Conservation (phyloP, 805 yeast genomes). For the Zygotorulaspora danielsina region DNA sequence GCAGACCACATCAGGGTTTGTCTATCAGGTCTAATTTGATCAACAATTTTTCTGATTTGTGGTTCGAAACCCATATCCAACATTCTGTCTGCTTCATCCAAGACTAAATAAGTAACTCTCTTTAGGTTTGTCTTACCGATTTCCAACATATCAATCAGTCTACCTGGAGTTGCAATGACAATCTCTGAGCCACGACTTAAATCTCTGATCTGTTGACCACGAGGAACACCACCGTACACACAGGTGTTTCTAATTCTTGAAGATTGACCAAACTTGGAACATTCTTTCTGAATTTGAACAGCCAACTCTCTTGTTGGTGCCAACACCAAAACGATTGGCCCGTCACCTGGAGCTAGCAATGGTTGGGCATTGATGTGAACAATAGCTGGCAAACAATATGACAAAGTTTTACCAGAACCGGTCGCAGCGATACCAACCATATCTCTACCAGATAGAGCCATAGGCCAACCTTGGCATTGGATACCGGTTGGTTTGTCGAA, state of each 20-base stretch:
- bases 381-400: slow-evolving; percentile 94
- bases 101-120: slow-evolving; percentile 93
- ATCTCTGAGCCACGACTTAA: slow-evolving; percentile 93
- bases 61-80: slow-evolving; percentile 99
- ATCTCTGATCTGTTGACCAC: slow-evolving; percentile 96
- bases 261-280: slow-evolving; percentile 87
- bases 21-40: slow-evolving; percentile 98
- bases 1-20: slow-evolving; percentile 99
- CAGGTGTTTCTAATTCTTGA: slow-evolving; percentile 95
- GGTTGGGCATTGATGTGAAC: slow-evolving; percentile 99
- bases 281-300: slow-evolving; percentile 93
- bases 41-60: slow-evolving; percentile 96
- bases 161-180: slow-evolving; percentile 97
- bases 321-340: slow-evolving; percentile 90
- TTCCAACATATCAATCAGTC: slow-evolving; percentile 96
- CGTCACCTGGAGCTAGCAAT: slow-evolving; percentile 86
- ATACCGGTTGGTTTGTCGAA: slow-evolving; percentile 93
- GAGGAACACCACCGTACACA: slow-evolving; percentile 99
- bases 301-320: slow-evolving; percentile 99
- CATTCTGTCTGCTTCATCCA: slow-evolving; percentile 99
- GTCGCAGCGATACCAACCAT: slow-evolving; percentile 99
- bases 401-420: slow-evolving; percentile 97
- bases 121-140: slow-evolving; percentile 89
- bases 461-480: slow-evolving; percentile 99
- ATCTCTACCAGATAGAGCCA: slow-evolving; percentile 98